Base-by-base conservation (phyloP, 1,284 basidiomycete species). In the Irpex lacteus region DNA sequence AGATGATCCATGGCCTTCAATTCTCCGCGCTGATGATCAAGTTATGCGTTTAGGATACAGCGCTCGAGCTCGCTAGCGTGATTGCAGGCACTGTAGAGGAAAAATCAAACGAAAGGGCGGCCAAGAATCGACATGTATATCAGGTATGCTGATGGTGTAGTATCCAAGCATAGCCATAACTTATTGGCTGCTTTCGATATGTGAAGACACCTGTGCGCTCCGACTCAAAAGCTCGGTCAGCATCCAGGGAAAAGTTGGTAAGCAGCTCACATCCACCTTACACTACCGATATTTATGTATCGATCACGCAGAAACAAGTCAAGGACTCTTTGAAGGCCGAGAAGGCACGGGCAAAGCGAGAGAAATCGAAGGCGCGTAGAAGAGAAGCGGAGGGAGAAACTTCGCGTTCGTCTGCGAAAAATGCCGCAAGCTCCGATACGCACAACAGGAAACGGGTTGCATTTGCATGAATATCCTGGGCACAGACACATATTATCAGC, bases 271-370 rank as follows among this genome's bases (percentile, higher is more conserved):
- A 19, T 34, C 11, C 57, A 49, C 53, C 15, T 37, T 50, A 15
- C 49, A 19, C 26, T 13, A 32, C 53, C 52, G 26, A 38, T 26
- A 26, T 57, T 18, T 21, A 60, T 18, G 18, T 37, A 13, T 40
- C 21, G 15, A 44, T 11, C 15, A 44, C 37, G 5, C 63, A 74
- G 73, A 71, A 74, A 62, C 64, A 71, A 62, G 69, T 69, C 38
- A 76, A 72, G 56, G 70, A 70, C 15, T 63, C 63, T 34, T 66
- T 74, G 32, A 69, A 69, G n/a, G 66, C 71, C n/a, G 68, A 72
- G 44, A 70, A 66, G 21, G 68, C 70, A 9, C 66, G 60, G 7
- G 69, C 68, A 19, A 76, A 75, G 64, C 70, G 70, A 50, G 74
- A 71, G 32, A 75, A 74, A 49, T 68, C 69, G n/a, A 73, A 71